Evolutionary conservation across 768 basidiomycete genomes (phyloP).

Genomic region (Thelephora aurantiotincta): DNA sequence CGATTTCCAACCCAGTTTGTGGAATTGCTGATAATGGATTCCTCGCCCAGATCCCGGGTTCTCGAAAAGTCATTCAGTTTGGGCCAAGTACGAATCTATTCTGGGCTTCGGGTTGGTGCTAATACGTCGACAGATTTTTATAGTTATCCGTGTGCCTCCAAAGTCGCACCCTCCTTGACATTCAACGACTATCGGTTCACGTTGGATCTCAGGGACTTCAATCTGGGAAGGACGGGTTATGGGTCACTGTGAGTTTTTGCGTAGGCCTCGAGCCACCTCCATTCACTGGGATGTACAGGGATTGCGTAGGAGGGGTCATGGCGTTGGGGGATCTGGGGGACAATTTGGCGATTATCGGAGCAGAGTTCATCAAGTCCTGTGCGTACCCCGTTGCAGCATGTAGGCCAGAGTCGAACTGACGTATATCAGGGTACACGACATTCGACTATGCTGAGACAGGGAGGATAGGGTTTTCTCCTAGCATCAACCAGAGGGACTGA

Average conservation of each 20-base stretch:
- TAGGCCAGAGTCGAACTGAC: neutral
- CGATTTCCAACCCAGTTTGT: neutral
- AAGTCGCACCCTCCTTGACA: conserved; percentile 23
- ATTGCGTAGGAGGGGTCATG: conserved; percentile 44
- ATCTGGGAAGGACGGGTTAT: conserved; percentile 27
- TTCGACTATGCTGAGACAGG: conserved; percentile 43
- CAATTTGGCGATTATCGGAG: conserved; percentile 49
- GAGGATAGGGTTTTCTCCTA: conserved; percentile 44
- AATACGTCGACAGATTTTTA: conserved; percentile 22
- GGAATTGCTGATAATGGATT: neutral
- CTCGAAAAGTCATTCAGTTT: conserved; percentile 25
- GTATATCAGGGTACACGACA: conserved; percentile 36
- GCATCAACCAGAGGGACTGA: conserved; percentile 27
- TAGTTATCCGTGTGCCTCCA: conserved; percentile 35
- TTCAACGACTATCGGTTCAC: conserved; percentile 28
- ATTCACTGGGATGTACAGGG: conserved; percentile 15
- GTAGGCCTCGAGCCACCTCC: neutral
- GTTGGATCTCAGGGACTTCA: conserved; percentile 38
- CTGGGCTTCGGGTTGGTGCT: neutral
- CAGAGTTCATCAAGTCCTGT: conserved; percentile 58
- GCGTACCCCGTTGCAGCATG: conserved; percentile 12
- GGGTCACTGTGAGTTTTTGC: conserved; percentile 17
- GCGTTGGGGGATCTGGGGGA: conserved; percentile 22
- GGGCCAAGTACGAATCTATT: conserved; percentile 23
- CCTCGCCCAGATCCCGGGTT: conserved; percentile 32